Conservation (phyloP, 2,329 filamentous ascomycete genomes). For the Xylariaceae sp. region DNA sequence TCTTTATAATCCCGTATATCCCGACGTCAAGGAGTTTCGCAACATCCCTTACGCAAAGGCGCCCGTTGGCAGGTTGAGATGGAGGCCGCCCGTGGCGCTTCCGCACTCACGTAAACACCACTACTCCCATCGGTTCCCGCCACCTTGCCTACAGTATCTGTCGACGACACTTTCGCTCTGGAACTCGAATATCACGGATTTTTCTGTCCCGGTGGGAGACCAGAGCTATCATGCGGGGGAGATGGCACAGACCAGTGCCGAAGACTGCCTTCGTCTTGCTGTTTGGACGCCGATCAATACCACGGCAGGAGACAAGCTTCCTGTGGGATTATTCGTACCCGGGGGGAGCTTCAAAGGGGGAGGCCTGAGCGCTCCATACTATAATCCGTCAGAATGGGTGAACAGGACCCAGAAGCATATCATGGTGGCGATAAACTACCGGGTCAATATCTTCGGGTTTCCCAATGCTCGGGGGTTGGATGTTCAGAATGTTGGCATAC, state of each 20-base stretch:
- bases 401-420: constrained; percentile 26
- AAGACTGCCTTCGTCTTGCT: constrained; percentile 33
- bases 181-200: constrained; percentile 24
- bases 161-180: constrained; percentile 23
- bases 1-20: constrained; percentile 18
- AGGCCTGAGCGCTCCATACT: constrained; percentile 22
- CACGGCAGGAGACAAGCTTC: constrained; percentile 18
- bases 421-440: constrained; percentile 33
- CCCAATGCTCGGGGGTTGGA: constrained; percentile 28
- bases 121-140: constrained; percentile 20
- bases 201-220: constrained; percentile 18
- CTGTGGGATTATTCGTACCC: constrained; percentile 23
- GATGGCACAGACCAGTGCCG: constrained; percentile 26
- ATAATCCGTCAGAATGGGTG: constrained; percentile 23
- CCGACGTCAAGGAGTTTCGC: constrained; percentile 27
- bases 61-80: constrained; percentile 47
- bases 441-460: constrained; percentile 35
- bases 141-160: constrained; percentile 30
- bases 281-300: constrained; percentile 30
- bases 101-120: constrained; percentile 21
- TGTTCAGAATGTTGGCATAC: constrained; percentile 29
- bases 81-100: constrained; percentile 31
- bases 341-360: constrained; percentile 25
- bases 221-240: constrained; percentile 20
- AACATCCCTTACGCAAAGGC: constrained; percentile 52